Evolutionary conservation across 2,329 filamentous ascomycete genomes (phyloP).

Genomic region (Aspergillus novofumigatus): DNA sequence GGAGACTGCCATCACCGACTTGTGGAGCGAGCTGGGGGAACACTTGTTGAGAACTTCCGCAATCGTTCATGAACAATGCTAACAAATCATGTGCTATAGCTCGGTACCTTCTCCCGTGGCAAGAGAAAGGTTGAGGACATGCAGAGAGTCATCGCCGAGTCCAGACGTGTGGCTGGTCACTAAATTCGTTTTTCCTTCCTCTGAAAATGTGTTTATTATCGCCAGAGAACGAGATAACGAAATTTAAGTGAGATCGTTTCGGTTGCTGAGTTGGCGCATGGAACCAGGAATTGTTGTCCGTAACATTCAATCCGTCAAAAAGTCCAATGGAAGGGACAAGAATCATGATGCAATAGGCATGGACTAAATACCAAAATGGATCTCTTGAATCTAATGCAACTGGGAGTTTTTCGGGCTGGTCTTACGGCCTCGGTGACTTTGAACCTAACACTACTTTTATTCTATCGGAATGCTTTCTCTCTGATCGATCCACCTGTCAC

Average conservation of each 20-base stretch:
- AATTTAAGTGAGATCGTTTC: constrained; percentile 12
- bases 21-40: background rate
- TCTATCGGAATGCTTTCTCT: background rate
- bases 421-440: background rate
- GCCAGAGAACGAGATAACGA: constrained; percentile 22
- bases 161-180: constrained; percentile 68
- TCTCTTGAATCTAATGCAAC: constrained; percentile 1
- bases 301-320: background rate
- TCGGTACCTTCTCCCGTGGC: constrained; percentile 97
- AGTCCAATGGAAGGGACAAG: background rate
- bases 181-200: constrained; percentile 43
- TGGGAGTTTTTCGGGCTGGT: background rate
- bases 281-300: background rate
- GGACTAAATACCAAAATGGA: constrained; percentile 1
- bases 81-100: constrained; percentile 48
- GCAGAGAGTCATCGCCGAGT: constrained; percentile 94
- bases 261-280: background rate
- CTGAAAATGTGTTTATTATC: constrained; percentile 1
- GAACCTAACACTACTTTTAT: background rate
- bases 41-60: background rate
- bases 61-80: constrained; percentile 2
- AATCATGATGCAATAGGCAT: constrained; percentile 3
- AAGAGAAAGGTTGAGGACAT: constrained; percentile 99
- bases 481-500: background rate
- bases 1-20: background rate